phyloP scores from a whole-genome alignment of 2,329 filamentous ascomycete genomes.

The Thermothelomyces thermophilus region DNA sequence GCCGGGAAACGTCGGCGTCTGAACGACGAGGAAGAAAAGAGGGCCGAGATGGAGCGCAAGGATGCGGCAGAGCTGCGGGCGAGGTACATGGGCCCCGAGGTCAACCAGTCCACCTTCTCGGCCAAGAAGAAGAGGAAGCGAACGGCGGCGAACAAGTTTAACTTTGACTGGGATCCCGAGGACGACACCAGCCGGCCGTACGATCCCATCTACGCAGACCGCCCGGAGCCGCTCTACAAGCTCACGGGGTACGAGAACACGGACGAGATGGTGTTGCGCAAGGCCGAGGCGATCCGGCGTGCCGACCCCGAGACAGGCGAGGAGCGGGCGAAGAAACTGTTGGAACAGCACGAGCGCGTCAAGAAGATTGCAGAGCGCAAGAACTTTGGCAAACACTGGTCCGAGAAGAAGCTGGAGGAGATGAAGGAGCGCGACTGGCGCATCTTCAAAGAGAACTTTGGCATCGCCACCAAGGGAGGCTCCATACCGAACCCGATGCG shows the following conservation, averaged over 20 bases:
- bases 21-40: constrained; percentile 32
- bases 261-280: constrained; percentile 48
- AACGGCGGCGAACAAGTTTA: constrained; percentile 95
- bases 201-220: constrained; percentile 70
- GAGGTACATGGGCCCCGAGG: constrained; percentile 85
- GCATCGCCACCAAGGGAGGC: constrained; percentile 90
- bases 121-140: constrained; percentile 92
- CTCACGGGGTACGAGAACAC: constrained; percentile 48
- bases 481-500: constrained; percentile 94
- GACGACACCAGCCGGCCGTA: constrained; percentile 85
- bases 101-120: constrained; percentile 77
- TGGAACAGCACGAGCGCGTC: constrained; percentile 77
- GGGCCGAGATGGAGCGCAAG: constrained; percentile 45
- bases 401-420: constrained; percentile 81
- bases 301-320: constrained; percentile 70
- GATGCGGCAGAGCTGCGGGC: constrained; percentile 69
- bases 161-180: constrained; percentile 94
- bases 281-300: constrained; percentile 64
- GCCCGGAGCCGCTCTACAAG: constrained; percentile 57
- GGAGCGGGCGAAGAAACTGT: constrained; percentile 67
- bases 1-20: constrained; percentile 43
- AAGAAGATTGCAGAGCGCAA: constrained; percentile 67
- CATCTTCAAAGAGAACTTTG: constrained; percentile 99
- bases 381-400: constrained; percentile 88
- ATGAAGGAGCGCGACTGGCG: constrained; percentile 99